Percentiles rank a stretch among this genome's conserved stretches.
phyloP scores from a whole-genome alignment of 2,329 filamentous ascomycete species.

The Calonectria henricotiae region DNA sequence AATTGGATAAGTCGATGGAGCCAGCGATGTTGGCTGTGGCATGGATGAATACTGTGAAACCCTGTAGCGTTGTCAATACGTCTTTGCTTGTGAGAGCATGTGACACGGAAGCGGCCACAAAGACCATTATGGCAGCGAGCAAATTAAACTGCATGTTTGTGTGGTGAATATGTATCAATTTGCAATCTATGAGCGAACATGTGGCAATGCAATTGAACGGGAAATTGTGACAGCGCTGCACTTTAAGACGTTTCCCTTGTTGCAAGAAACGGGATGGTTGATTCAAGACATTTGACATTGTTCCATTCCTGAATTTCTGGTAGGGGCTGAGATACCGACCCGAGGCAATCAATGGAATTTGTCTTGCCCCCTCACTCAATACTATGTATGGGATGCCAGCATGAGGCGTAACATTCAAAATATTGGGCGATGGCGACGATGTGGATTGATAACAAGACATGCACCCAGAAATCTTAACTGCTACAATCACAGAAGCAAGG shows the following conservation, averaged over 20 bases:
- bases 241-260: neutral
- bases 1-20: slow-evolving; percentile 10
- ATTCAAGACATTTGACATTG: neutral
- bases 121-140: neutral
- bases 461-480: too few relatives aligned
- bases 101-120: neutral
- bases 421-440: neutral
- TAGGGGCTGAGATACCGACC: slow-evolving; percentile 1
- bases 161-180: neutral
- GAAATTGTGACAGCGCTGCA: neutral
- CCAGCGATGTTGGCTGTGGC: slow-evolving; percentile 8
- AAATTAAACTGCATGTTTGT: neutral
- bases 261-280: neutral
- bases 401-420: neutral
- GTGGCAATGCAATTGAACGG: too few relatives aligned
- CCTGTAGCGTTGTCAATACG: slow-evolving; percentile 8
- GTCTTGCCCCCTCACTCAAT: neutral
- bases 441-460: neutral
- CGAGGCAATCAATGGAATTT: slow-evolving; percentile 8
- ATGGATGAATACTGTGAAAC: slow-evolving; percentile 1
- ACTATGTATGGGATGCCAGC: neutral
- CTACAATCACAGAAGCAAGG: neutral
- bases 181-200: neutral
- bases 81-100: slow-evolving; percentile 5
- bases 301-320: neutral